Percentiles rank a stretch among this genome's conserved stretches.
Conservation (phyloP, 371 early-diverging fungal genomes). For the Apophysomyces sp. region DNA sequence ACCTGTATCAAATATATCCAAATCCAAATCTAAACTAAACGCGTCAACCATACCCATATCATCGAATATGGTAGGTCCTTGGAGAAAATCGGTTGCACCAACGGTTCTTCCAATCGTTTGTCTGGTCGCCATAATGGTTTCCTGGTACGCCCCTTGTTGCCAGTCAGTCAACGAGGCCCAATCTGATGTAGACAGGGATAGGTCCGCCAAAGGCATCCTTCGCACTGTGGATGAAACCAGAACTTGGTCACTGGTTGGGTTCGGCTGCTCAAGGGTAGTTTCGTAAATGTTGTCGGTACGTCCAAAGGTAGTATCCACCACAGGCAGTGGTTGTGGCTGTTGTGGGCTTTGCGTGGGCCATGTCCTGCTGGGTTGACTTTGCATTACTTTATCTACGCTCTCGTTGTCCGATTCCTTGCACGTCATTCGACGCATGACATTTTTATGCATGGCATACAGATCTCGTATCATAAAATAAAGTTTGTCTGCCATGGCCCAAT, state of each 20-base stretch:
- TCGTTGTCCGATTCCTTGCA: neutral
- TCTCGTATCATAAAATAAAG: constrained; percentile 13
- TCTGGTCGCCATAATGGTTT: neutral
- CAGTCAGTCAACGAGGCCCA: neutral
- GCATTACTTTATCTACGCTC: neutral
- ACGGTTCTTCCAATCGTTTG: neutral
- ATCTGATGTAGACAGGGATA: neutral
- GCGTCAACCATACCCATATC: neutral
- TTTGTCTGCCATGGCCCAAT: constrained; percentile 15
- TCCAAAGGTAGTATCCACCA: neutral
- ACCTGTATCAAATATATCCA: neutral
- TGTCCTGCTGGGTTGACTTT: neutral
- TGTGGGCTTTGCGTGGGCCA: neutral
- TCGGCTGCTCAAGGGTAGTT: neutral
- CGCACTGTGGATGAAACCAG: neutral
- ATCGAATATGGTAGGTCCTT: neutral
- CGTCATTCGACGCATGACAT: neutral
- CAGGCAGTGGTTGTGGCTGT: neutral
- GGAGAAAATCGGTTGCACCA: neutral
- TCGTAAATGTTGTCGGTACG: neutral
- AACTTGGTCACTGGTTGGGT: neutral
- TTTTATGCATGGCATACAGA: constrained; percentile 9
- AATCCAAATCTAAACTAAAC: neutral
- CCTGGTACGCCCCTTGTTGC: neutral
- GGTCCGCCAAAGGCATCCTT: neutral